Conservation (phyloP, 2,329 filamentous ascomycete species). For the Hypoxylon sp. region DNA sequence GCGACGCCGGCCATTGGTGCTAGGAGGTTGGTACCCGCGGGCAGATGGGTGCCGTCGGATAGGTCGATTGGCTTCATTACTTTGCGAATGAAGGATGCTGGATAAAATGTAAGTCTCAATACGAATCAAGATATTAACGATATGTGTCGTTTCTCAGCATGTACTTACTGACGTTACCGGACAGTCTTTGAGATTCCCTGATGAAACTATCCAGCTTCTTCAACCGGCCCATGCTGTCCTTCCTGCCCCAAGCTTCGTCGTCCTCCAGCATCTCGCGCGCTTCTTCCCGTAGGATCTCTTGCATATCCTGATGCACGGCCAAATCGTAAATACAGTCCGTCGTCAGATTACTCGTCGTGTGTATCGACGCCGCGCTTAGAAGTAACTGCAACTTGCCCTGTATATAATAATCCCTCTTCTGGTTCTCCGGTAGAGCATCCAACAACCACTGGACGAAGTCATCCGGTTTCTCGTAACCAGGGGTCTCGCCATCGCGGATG, state of each 20-base stretch:
- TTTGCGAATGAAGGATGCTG: constrained; percentile 65
- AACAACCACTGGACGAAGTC: constrained; percentile 66
- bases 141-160: background rate
- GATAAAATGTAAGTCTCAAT: constrained; percentile 19
- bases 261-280: constrained; percentile 58
- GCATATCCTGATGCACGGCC: constrained; percentile 64
- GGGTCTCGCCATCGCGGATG: constrained; percentile 59
- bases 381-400: constrained; percentile 60
- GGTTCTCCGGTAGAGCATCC: constrained; percentile 56
- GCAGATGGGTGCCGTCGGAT: constrained; percentile 68
- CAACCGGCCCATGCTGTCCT: constrained; percentile 57
- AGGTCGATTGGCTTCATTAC: constrained; percentile 66
- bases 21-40: constrained; percentile 62
- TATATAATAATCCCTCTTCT: constrained; percentile 57
- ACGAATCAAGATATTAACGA: too few species aligned
- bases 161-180: constrained; percentile 57
- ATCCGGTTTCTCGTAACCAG: constrained; percentile 59
- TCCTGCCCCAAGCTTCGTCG: constrained; percentile 56
- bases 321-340: constrained; percentile 69
- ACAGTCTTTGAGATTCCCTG: constrained; percentile 57
- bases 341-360: constrained; percentile 63
- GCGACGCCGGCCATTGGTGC: constrained; percentile 57
- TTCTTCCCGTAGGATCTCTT: constrained; percentile 67
- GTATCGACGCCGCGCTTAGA: constrained; percentile 66
- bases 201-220: constrained; percentile 61